Evolutionary conservation across 2,329 filamentous ascomycete species (phyloP), one percentile per base, ranked within the genome.

Genomic region (Arthrobotrys iridis): DNA sequence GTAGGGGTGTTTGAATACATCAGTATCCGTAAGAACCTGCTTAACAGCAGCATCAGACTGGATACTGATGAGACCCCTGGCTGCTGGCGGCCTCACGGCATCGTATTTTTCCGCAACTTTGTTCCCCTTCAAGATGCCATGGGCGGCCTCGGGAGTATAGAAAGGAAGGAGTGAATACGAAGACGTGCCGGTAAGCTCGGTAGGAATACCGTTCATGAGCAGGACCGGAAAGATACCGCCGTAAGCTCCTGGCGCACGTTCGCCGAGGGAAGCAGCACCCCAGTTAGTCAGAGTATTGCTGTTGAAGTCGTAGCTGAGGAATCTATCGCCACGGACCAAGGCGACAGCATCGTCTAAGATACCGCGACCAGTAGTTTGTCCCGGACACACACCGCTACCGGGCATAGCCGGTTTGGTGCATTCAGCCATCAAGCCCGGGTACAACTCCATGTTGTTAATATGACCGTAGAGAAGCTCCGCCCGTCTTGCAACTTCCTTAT

Each of bases 341-440:
- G 85, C 85, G 1, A 88, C 84, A n/a, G 88, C 88, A 77, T 89
- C 88, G 0, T 87, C 87, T 15, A 89, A 81, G 4, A 89, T 84
- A 45, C 86, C 86, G 55, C 84, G 82, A 0, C 85, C 85, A 5
- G 86, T 84, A 0, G 87, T 87, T 78, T 85, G 88, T 0, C 65
- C 65, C 1, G 66, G 72, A 20, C 65, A 76, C 11, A 70, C 72
- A 60, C 65, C 66, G 20, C 62, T 68, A 30, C 72, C 72, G 1
- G 72, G 65, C 4, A 76, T 71, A 5, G 58, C 50, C n/a, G 72
- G 72, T 28, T 76, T 76, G 28, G 66, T 66, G 40, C 66, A 84
- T 80, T 89, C 87, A 4, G 86, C 83, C 79, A 88, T 84, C 7
- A 88, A 78, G n/a, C 87, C 87, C 0, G 87, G 87, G 77, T 88